Percentiles rank a stretch among this genome's conserved stretches.
phyloP scores from a whole-genome alignment of 345 rosid genomes.

The Mallotus nudiflorus region DNA sequence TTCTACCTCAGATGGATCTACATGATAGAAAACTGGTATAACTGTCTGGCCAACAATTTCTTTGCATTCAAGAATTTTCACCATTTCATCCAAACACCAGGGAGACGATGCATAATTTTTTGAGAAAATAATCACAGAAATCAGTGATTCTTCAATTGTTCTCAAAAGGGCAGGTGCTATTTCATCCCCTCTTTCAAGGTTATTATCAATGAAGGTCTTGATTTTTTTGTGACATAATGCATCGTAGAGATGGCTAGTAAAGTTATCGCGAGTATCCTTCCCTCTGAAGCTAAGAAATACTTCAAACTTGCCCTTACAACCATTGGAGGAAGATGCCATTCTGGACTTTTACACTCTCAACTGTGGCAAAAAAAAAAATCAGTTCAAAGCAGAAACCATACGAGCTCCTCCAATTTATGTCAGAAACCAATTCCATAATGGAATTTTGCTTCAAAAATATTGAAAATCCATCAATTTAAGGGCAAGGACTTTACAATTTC shows the following conservation, averaged over 20 bases:
- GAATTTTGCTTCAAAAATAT: too few species aligned
- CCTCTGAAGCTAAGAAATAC: slow-evolving; percentile 8
- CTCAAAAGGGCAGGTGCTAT: neutral
- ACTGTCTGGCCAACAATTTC: neutral
- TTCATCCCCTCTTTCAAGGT: neutral
- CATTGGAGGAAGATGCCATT: neutral
- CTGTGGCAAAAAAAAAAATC: too few species aligned
- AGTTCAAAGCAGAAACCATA: too few species aligned
- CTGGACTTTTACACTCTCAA: too few species aligned
- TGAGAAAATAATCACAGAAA: neutral
- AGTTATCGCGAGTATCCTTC: neutral
- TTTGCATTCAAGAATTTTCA: slow-evolving; percentile 3
- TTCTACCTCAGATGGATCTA: neutral
- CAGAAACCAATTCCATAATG: too few species aligned
- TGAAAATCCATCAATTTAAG: too few species aligned
- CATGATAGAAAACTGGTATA: neutral
- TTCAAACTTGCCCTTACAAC: neutral
- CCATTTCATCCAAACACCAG: slow-evolving; percentile 3
- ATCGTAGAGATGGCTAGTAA: neutral
- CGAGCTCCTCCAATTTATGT: too few species aligned
- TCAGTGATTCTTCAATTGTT: neutral
- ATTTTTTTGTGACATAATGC: neutral
- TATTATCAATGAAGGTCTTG: neutral
- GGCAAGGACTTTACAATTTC: too few species aligned
- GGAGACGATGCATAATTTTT: slow-evolving; percentile 3